These are phyloP conservation scores for Hamigera avellanea DNA, from an alignment of 495 filamentous ascomycete genomes.

Conservation along the genomic window DNA sequence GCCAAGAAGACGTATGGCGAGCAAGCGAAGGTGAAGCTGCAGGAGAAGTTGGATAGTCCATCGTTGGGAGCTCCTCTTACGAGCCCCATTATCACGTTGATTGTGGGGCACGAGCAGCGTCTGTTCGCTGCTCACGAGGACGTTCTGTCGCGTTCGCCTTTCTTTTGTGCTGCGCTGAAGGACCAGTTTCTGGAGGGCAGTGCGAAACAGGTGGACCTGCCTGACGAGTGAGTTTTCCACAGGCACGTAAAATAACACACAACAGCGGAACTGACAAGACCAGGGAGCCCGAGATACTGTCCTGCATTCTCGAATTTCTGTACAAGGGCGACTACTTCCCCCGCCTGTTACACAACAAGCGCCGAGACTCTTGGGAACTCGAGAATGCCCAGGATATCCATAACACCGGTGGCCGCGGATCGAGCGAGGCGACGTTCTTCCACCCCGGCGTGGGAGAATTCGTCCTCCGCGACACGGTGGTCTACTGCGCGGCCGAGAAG, in stretches of 20 bases:
- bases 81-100: conserved; percentile 73
- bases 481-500: conserved; percentile 84
- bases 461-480: conserved; percentile 76
- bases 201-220: conserved; percentile 44
- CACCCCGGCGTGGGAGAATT: conserved; percentile 53
- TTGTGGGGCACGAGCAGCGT: conserved; percentile 68
- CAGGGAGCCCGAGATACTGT: conserved; percentile 53
- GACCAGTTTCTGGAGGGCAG: conserved; percentile 46
- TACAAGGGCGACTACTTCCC: conserved; percentile 65
- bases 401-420: conserved; percentile 43
- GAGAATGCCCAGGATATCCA: conserved; percentile 42
- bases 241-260: background rate
- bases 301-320: conserved; percentile 56
- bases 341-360: conserved; percentile 37
- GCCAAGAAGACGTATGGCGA: conserved; percentile 64
- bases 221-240: conserved; percentile 39
- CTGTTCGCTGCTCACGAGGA: conserved; percentile 67
- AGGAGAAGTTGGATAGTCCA: conserved; percentile 48
- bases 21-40: conserved; percentile 62
- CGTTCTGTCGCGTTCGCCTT: conserved; percentile 47
- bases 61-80: conserved; percentile 43
- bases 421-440: conserved; percentile 66
- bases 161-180: conserved; percentile 42
- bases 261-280: background rate
- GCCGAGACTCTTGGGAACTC: conserved; percentile 51